Conservation (phyloP, 148 eudicot species). For the Polygonum aviculare region DNA sequence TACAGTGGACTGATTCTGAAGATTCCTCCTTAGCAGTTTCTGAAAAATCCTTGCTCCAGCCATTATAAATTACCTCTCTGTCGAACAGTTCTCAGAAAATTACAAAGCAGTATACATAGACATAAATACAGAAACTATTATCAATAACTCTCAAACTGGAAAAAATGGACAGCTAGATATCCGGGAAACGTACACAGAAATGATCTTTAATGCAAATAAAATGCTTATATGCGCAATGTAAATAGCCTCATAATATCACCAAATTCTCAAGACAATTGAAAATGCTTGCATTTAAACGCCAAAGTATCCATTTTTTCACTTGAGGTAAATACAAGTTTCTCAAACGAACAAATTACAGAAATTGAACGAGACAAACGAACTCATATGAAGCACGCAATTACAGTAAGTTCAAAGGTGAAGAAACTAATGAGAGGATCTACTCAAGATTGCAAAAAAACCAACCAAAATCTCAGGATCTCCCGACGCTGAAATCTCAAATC, state of each 20-base stretch:
- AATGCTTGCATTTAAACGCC: not conserved
- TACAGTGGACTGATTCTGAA: conserved; percentile 46
- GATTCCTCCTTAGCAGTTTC: conserved; percentile 43
- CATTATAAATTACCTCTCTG: conserved; percentile 32
- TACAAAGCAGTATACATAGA: not conserved
- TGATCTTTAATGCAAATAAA: not conserved
- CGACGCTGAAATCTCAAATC: not conserved
- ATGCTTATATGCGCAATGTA: not conserved
- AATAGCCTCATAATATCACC: not conserved
- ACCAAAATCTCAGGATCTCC: not conserved
- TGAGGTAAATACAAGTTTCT: not conserved
- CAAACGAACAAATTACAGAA: not conserved
- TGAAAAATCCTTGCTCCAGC: conserved; percentile 60
- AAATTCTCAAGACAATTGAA: not conserved
- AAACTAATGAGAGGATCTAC: not conserved
- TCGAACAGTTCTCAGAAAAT: not conserved
- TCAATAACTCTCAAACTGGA: not conserved
- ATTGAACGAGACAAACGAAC: not conserved
- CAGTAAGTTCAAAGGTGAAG: not conserved
- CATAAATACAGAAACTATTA: not conserved
- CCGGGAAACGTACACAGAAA: not conserved
- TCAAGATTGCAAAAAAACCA: not conserved
- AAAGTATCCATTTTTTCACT: not conserved
- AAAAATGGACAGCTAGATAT: not conserved
- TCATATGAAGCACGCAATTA: not conserved